These are phyloP conservation scores for Colletotrichum sp. DNA, from an alignment of 2,329 filamentous ascomycete species.

Conservation along the genomic window DNA sequence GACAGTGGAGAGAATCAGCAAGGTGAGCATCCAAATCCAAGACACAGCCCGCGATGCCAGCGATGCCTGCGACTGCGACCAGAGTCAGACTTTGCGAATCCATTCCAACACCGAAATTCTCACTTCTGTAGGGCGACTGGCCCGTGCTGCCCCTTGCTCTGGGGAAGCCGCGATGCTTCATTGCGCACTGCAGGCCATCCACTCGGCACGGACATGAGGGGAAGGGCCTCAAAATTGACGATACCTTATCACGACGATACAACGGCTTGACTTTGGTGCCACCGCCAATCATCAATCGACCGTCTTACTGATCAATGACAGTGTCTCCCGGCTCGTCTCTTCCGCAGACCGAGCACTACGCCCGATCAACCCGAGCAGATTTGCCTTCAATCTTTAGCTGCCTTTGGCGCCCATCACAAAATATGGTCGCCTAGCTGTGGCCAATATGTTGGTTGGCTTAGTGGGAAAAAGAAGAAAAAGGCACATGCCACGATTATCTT, in stretches of 20 bases:
- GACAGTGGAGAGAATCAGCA: slow-evolving; percentile 1
- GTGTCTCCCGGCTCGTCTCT: neutral
- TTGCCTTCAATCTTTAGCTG: neutral
- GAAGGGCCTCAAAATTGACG: slow-evolving; percentile 4
- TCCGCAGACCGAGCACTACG: neutral
- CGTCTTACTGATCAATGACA: neutral
- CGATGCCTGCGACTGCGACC: neutral
- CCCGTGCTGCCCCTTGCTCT: neutral
- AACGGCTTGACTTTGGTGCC: neutral
- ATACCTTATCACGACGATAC: neutral
- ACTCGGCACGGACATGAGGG: neutral
- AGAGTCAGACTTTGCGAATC: neutral
- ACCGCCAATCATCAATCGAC: neutral
- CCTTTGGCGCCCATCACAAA: neutral
- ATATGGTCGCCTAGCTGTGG: neutral
- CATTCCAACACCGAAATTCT: neutral
- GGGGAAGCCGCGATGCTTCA: neutral
- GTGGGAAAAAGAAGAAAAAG: neutral
- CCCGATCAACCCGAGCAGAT: neutral
- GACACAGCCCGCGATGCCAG: neutral
- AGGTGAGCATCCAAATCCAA: neutral
- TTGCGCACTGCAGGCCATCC: neutral
- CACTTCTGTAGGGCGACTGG: neutral
- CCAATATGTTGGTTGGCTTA: neutral
- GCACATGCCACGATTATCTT: neutral